phyloP scores from a whole-genome alignment of 768 basidiomycete genomes.

The Pleurotus sapidus region DNA sequence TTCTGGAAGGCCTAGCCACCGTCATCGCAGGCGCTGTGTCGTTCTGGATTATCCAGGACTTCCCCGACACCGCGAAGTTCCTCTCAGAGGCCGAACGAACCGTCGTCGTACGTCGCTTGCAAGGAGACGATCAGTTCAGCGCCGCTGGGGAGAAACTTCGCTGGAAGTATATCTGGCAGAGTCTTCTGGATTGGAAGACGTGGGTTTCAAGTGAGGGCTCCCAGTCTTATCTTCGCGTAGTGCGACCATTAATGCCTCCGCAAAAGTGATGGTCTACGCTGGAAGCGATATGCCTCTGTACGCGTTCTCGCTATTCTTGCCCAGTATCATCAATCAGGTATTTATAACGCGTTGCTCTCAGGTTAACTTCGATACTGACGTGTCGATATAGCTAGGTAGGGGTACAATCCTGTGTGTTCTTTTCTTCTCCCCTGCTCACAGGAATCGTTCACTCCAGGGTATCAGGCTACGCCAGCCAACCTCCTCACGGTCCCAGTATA shows the following conservation, averaged over 20 bases:
- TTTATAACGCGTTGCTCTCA: slow-evolving; percentile 12
- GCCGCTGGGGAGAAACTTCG: slow-evolving; percentile 65
- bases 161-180: slow-evolving; percentile 55
- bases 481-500: slow-evolving; percentile 79
- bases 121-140: slow-evolving; percentile 67
- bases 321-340: slow-evolving; percentile 73
- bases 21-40: slow-evolving; percentile 62
- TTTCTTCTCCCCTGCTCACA: background rate
- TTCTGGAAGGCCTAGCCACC: slow-evolving; percentile 67
- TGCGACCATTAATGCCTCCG: background rate
- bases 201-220: slow-evolving; percentile 50
- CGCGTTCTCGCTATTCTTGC: slow-evolving; percentile 75
- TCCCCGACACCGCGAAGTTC: slow-evolving; percentile 80
- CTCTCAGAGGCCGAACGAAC: slow-evolving; percentile 69
- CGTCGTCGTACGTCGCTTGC: slow-evolving; percentile 61
- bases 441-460: slow-evolving; percentile 36
- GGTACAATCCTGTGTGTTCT: background rate
- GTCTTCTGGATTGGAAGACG: slow-evolving; percentile 72
- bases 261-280: slow-evolving; percentile 51
- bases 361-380: too few relatives aligned
- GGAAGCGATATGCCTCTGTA: slow-evolving; percentile 68
- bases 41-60: slow-evolving; percentile 80
- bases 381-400: slow-evolving; percentile 35
- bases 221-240: background rate
- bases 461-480: slow-evolving; percentile 69